Conservation (phyloP, 768 basidiomycete species). For the Cantharellus cinnabarinus region DNA sequence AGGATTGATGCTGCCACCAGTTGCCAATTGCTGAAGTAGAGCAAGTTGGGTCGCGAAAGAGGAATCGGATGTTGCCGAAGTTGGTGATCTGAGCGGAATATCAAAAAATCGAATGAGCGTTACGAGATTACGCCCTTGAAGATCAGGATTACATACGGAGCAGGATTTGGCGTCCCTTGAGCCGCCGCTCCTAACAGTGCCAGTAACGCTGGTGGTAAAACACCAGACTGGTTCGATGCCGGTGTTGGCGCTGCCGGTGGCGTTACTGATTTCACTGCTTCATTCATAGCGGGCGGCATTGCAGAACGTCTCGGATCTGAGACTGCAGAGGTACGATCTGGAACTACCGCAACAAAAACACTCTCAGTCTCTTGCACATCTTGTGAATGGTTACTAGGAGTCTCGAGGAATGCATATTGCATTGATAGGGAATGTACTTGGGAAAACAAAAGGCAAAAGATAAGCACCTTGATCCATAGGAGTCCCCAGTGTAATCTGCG, state of each 20-base stretch:
- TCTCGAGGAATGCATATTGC: constrained; percentile 4
- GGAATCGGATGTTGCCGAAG: neutral
- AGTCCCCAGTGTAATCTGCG: constrained; percentile 37
- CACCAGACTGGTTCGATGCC: constrained; percentile 6
- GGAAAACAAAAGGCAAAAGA: constrained; percentile 14
- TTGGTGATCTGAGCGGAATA: neutral
- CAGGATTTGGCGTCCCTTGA: neutral
- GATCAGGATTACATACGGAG: too few species aligned
- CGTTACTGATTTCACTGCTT: neutral
- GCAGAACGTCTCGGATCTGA: constrained; percentile 1
- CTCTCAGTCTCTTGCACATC: neutral
- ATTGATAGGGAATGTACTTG: constrained; percentile 7
- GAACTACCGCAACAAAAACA: neutral
- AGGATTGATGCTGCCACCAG: constrained; percentile 17
- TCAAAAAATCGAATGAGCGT: too few species aligned
- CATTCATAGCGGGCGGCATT: neutral
- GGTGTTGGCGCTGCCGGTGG: constrained; percentile 9
- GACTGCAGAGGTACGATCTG: constrained; percentile 1
- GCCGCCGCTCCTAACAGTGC: neutral
- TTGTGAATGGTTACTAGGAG: neutral
- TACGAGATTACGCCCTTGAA: too few species aligned
- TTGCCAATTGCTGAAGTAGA: constrained; percentile 56
- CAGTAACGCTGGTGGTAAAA: constrained; percentile 9
- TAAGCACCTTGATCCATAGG: constrained; percentile 69
- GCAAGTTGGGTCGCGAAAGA: constrained; percentile 28